Base-by-base conservation (phyloP, 495 filamentous ascomycete genomes). In the Neurospora sp. region DNA sequence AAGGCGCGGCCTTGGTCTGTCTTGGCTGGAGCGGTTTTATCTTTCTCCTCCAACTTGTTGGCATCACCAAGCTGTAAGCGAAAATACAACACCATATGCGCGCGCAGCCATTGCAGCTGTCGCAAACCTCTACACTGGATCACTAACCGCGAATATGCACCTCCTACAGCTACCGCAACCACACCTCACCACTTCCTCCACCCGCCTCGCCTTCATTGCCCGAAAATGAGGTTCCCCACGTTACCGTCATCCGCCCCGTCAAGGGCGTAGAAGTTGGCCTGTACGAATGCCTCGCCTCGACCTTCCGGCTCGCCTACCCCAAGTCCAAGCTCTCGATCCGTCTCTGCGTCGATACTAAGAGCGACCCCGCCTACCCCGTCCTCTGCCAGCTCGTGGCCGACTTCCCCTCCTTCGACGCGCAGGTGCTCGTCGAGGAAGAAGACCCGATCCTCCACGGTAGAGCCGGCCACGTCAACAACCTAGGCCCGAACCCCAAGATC, bases 401-500 rank as follows among this genome's bases (percentile, higher is more conserved):
- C 79, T 92, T 95, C 76, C 88, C 92, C 0, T 80, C 83, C n/a
- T 87, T 89, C 78, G 91, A 98, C 81, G 91, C 89, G 12, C 86
- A 85, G 48, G 82, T 98, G 16, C 85, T 92, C 14, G 86, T 98
- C n/a, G 96, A 98, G 79, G 89, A 94, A 69, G 93, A 98, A 72
- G 96, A 99, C 79, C 91, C 92, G 0, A 81, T 90, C 39, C 85
- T 96, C 7, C 86, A 88, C 71, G 88, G 85, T 9, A 75, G 82
- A 44, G 79, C 82, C 10, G 85, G 83, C 39, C 82, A 87, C 70
- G 74, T 81, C 45, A 84, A 89, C 73, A 86, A 88, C 70, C 84
- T 99, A 69, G 96, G 96, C 0, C 96, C 96, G 5, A 99, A 99
- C 81, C 96, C 96, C 12, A 99, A 99, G 83, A 97, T 99, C 77